These are phyloP conservation scores for Acacia concinna DNA, from an alignment of 331 rosid species.

Conservation along the genomic window DNA sequence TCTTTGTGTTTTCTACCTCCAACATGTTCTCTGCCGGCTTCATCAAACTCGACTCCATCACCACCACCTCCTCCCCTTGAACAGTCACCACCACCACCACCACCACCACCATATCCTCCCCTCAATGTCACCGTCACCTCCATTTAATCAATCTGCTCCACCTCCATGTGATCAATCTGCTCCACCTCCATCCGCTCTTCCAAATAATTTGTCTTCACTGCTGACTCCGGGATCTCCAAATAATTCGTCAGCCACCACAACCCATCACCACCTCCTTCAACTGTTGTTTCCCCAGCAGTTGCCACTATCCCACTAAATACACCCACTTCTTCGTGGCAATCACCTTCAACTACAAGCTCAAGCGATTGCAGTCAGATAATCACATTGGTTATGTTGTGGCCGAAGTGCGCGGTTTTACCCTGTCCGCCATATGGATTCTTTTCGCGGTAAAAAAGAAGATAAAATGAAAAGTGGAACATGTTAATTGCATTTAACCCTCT, in stretches of 20 bases:
- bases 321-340: not conserved
- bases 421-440: conserved; percentile 41
- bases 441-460: conserved; percentile 32
- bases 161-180: no score
- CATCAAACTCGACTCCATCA: not conserved
- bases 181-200: not conserved
- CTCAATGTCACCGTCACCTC: not conserved
- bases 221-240: not conserved
- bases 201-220: not conserved
- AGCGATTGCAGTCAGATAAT: conserved; percentile 9
- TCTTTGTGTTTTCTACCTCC: not conserved
- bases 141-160: not conserved
- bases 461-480: conserved; percentile 26
- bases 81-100: not conserved
- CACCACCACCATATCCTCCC: not conserved
- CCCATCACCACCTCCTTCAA: not conserved
- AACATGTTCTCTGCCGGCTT: not conserved
- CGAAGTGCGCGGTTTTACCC: conserved; percentile 43
- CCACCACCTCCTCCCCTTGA: not conserved
- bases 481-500: no score
- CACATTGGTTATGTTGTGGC: conserved; percentile 49
- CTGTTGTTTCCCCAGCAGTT: not conserved
- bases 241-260: not conserved
- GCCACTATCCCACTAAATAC: not conserved
- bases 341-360: conserved; percentile 24